Conservation (phyloP, 2,329 filamentous ascomycete species). For the Pestalotiopsis sp. region DNA sequence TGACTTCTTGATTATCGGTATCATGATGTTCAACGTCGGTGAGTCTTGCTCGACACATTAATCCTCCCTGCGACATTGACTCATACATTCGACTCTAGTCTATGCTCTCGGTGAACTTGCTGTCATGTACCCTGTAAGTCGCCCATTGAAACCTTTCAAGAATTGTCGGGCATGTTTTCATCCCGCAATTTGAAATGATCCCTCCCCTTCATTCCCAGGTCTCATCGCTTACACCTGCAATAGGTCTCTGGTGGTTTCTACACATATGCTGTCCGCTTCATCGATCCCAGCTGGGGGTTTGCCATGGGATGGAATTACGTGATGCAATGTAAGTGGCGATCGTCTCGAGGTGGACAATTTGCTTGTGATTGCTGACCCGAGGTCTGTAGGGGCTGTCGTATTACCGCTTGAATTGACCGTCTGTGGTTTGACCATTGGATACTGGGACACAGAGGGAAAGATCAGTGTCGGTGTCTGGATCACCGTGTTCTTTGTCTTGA, state of each 20-base stretch:
- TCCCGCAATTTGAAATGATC: neutral
- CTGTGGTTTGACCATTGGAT: slow-evolving; percentile 46
- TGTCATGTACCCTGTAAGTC: slow-evolving; percentile 41
- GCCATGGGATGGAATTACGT: slow-evolving; percentile 46
- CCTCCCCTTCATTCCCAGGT: neutral
- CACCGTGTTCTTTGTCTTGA: slow-evolving; percentile 52
- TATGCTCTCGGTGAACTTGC: slow-evolving; percentile 57
- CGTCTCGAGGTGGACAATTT: too few relatives aligned
- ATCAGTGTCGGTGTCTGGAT: slow-evolving; percentile 54
- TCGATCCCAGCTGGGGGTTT: slow-evolving; percentile 49
- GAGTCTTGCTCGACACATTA: slow-evolving; percentile 11
- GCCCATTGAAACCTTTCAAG: neutral
- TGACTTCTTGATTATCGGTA: slow-evolving; percentile 55
- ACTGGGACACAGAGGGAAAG: slow-evolving; percentile 43
- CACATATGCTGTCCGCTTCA: slow-evolving; percentile 49
- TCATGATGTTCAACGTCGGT: slow-evolving; percentile 61
- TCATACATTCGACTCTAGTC: slow-evolving; percentile 30
- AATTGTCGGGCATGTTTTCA: neutral
- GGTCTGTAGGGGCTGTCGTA: slow-evolving; percentile 38
- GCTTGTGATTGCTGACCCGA: neutral
- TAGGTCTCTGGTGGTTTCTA: slow-evolving; percentile 51
- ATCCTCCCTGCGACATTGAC: neutral
- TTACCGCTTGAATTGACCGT: slow-evolving; percentile 50
- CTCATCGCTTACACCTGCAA: neutral
- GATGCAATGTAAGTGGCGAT: slow-evolving; percentile 35